Percentiles rank a stretch among this genome's conserved stretches.
Evolutionary conservation across 371 early-diverging fungal genomes (phyloP).

Genomic region (Thermomucor indicae-seudaticae): DNA sequence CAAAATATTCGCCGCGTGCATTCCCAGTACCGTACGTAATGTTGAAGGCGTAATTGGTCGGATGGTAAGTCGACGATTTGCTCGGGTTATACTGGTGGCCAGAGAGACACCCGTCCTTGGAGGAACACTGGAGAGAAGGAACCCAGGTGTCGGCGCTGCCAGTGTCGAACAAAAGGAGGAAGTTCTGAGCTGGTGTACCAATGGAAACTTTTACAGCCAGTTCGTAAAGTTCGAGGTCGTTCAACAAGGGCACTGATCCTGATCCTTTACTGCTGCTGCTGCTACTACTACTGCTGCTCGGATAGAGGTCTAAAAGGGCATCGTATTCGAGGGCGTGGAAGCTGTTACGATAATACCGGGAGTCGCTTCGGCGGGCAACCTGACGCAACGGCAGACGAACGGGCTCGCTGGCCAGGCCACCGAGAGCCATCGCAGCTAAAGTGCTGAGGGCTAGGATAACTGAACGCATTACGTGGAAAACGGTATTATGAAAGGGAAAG

Average conservation of each 20-base stretch:
- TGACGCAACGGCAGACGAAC: conserved; percentile 15
- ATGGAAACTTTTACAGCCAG: conserved; percentile 42
- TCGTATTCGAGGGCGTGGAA: conserved; percentile 8
- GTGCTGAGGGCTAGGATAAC: conserved; percentile 5
- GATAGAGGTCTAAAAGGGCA: background rate
- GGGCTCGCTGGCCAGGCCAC: conserved; percentile 2
- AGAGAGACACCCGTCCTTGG: conserved; percentile 13
- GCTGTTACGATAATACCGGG: conserved; percentile 6
- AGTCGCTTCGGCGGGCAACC: conserved; percentile 2
- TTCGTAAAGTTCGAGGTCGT: conserved; percentile 28
- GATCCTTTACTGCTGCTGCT: background rate
- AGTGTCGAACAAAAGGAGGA: conserved; percentile 64
- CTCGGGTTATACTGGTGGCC: conserved; percentile 9
- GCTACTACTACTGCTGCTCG: background rate
- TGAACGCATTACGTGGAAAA: conserved; percentile 10
- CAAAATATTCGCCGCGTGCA: conserved; percentile 15
- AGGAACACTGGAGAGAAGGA: conserved; percentile 34
- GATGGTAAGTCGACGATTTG: conserved; percentile 13
- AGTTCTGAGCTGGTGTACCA: conserved; percentile 62
- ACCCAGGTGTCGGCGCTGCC: conserved; percentile 65
- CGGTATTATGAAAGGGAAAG: background rate
- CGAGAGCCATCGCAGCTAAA: conserved; percentile 1
- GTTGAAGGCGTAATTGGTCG: conserved; percentile 7
- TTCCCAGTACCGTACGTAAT: conserved; percentile 17
- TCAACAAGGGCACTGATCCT: conserved; percentile 13